Conservation (phyloP, 116 monocot species). For the Papilionanthe hybrid region DNA sequence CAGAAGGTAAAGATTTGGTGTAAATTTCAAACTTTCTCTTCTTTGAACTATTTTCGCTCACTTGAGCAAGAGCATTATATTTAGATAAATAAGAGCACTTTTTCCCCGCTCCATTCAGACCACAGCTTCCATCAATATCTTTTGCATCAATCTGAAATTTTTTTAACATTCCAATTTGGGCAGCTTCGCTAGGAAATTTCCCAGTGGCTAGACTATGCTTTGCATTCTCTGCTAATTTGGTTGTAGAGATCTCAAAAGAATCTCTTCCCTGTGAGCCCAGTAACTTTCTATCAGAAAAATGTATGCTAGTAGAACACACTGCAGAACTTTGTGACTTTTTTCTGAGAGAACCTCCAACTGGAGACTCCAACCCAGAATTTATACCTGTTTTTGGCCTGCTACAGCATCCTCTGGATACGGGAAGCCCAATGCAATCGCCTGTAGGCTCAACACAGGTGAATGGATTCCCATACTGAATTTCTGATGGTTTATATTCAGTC, state of each 20-base stretch:
- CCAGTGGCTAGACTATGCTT: conserved; percentile 15
- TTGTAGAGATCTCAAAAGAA: conserved; percentile 28
- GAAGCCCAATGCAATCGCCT: conserved; percentile 20
- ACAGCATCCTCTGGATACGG: conserved; percentile 34
- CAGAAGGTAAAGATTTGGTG: conserved; percentile 11
- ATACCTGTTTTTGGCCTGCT: conserved; percentile 68
- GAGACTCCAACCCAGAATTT: conserved; percentile 70
- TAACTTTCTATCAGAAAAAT: conserved; percentile 84
- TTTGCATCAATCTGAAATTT: conserved; percentile 8
- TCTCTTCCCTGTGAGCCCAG: conserved; percentile 88
- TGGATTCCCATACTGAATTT: conserved; percentile 16
- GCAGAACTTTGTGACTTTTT: conserved; percentile 70
- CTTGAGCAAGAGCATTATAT: conserved; percentile 3
- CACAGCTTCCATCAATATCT: conserved; percentile 9
- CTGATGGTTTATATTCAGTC: conserved; percentile 16
- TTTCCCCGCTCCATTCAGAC: conserved; percentile 9
- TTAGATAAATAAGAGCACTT: neutral
- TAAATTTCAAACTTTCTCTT: conserved; percentile 31
- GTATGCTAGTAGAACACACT: conserved; percentile 64
- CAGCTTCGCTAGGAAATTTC: conserved; percentile 14
- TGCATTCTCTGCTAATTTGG: conserved; percentile 21
- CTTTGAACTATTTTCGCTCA: conserved; percentile 17
- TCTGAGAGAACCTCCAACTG: conserved; percentile 54
- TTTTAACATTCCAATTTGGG: neutral
- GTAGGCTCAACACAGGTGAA: conserved; percentile 12